Evolutionary conservation across 257 asterid species (phyloP).

Genomic region (Nicotiana noctiflora): DNA sequence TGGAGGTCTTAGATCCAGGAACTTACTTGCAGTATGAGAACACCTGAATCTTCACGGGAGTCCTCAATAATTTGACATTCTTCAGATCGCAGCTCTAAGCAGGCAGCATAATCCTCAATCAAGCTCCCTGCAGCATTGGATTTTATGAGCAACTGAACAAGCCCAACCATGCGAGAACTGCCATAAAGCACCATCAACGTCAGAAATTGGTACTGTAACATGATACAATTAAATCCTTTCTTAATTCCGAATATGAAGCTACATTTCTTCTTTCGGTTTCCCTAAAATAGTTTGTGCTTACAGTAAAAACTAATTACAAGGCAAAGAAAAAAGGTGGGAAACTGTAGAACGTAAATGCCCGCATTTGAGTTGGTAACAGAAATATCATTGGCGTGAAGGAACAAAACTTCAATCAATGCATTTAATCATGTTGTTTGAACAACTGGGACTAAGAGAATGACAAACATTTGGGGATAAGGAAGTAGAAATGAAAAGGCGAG

Average conservation of each 20-base stretch:
- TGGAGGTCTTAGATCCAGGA: not conserved
- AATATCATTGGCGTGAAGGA: not conserved
- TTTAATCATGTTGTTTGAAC: not conserved
- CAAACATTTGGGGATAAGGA: not conserved
- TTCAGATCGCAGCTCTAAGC: conserved; percentile 90
- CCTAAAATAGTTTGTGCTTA: not conserved
- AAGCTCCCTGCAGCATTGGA: conserved; percentile 56
- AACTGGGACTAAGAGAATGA: not conserved
- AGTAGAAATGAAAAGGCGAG: conserved; percentile 11
- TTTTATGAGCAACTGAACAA: conserved; percentile 77
- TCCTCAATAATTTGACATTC: conserved; percentile 77
- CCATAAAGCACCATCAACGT: conserved; percentile 9
- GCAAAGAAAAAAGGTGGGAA: not conserved
- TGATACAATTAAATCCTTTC: not conserved
- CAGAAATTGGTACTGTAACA: not conserved
- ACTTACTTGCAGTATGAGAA: conserved; percentile 85
- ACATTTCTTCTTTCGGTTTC: not conserved
- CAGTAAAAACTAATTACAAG: not conserved
- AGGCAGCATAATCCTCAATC: conserved; percentile 93
- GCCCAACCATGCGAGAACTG: conserved; percentile 94
- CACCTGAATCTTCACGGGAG: conserved; percentile 76
- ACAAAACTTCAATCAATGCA: not conserved
- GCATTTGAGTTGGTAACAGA: not conserved
- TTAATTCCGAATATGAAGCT: not conserved
- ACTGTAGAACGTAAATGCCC: not conserved